Conservation (phyloP, 176 grass and related monocot species). For the Cenchrus americanus region DNA sequence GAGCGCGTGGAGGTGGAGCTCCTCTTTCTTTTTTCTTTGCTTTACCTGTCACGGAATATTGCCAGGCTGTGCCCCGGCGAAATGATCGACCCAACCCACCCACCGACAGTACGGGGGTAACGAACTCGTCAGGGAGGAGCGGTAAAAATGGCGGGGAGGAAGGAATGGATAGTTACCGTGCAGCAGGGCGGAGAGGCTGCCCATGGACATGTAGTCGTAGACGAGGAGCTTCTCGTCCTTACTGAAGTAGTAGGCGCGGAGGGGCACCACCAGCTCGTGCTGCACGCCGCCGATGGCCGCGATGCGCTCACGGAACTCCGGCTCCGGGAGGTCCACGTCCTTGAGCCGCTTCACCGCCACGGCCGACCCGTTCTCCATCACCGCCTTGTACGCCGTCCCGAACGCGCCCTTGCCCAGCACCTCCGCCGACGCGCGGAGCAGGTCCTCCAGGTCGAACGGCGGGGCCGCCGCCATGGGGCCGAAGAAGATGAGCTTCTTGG, state of each 20-base stretch:
- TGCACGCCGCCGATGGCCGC: slow-evolving; percentile 77
- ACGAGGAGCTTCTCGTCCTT: slow-evolving; percentile 98
- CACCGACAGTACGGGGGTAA: slow-evolving; percentile 40
- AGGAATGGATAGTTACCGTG: slow-evolving; percentile 56
- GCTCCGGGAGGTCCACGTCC: slow-evolving; percentile 86
- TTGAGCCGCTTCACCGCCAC: slow-evolving; percentile 96
- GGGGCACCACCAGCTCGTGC: slow-evolving; percentile 90
- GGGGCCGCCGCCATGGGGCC: slow-evolving; percentile 51
- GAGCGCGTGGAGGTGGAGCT: background rate
- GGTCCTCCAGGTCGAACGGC: slow-evolving; percentile 88
- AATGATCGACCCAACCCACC: slow-evolving; percentile 30
- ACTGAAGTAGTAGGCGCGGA: slow-evolving; percentile 92
- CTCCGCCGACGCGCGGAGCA: slow-evolving; percentile 83
- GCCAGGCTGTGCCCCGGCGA: slow-evolving; percentile 33
- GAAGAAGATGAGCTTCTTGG: slow-evolving; percentile 90
- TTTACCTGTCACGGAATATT: slow-evolving; percentile 38
- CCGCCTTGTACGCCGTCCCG: slow-evolving; percentile 98
- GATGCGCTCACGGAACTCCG: slow-evolving; percentile 88
- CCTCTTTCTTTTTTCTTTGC: background rate
- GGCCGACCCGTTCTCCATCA: slow-evolving; percentile 80
- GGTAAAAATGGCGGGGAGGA: background rate
- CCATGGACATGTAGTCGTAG: slow-evolving; percentile 96
- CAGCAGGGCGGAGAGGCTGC: slow-evolving; percentile 94
- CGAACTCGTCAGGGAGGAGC: background rate
- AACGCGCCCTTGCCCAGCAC: slow-evolving; percentile 95